These are phyloP conservation scores for Neofusicoccum parvum DNA, from an alignment of 2,329 filamentous ascomycete genomes.

Conservation along the genomic window DNA sequence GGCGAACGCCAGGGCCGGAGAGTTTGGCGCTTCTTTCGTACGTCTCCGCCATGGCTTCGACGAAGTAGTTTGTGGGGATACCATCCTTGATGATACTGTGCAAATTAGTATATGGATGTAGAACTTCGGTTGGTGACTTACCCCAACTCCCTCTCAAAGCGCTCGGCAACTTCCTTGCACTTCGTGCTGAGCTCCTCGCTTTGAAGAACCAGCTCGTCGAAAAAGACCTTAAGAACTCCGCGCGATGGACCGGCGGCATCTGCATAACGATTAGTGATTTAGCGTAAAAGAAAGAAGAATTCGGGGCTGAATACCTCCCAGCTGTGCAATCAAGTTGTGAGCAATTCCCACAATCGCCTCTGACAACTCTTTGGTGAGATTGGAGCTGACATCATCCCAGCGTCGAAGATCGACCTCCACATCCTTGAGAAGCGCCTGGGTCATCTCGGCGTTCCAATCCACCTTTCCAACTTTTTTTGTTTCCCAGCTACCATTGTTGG, in stretches of 20 bases:
- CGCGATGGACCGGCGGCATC: not conserved
- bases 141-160: slow-evolving; percentile 14
- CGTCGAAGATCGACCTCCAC: not conserved
- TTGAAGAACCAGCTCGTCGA: slow-evolving; percentile 18
- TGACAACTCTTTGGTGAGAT: not conserved
- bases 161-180: not conserved
- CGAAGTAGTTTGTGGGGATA: slow-evolving; percentile 22
- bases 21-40: slow-evolving; percentile 21
- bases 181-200: slow-evolving; percentile 10
- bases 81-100: not conserved
- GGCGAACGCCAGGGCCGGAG: not conserved
- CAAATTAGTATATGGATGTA: no score
- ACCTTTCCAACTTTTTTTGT: not conserved
- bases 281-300: not conserved
- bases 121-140: not conserved
- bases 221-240: not conserved
- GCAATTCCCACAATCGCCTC: not conserved
- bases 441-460: slow-evolving; percentile 21
- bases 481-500: not conserved
- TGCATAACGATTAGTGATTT: not conserved
- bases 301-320: not conserved
- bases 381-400: not conserved
- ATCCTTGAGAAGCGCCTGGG: not conserved
- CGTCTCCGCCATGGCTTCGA: slow-evolving; percentile 22
- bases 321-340: not conserved